These are phyloP conservation scores for Daldinia bambusicola DNA, from an alignment of 495 filamentous ascomycete species.

Conservation along the genomic window DNA sequence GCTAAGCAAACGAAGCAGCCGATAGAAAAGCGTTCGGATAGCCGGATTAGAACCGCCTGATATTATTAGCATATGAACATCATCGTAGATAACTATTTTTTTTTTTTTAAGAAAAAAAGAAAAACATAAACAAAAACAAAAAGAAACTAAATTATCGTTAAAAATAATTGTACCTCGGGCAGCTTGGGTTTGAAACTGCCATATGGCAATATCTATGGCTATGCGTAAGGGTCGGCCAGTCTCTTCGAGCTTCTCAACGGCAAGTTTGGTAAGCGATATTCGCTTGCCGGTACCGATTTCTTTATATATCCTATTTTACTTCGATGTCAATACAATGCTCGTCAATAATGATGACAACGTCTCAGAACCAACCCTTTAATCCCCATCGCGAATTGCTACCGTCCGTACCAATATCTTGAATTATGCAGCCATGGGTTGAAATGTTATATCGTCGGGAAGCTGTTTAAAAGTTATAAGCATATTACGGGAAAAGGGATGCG, in stretches of 20 bases:
- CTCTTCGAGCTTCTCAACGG: conserved; percentile 76
- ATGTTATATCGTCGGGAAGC: background rate
- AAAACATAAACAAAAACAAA: background rate
- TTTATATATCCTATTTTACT: conserved; percentile 75
- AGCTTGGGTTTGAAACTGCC: conserved; percentile 93
- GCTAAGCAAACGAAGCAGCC: conserved; percentile 82
- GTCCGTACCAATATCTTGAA: background rate
- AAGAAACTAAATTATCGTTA: background rate
- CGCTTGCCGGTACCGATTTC: conserved; percentile 86
- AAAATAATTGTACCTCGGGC: conserved; percentile 65
- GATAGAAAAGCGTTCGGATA: conserved; percentile 90
- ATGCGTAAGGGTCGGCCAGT: conserved; percentile 79
- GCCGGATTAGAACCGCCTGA: conserved; percentile 88
- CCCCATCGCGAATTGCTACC: conserved; percentile 59
- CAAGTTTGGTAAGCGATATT: conserved; percentile 83
- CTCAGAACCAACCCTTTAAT: conserved; percentile 64
- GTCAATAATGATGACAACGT: background rate
- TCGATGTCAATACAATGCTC: conserved; percentile 35
- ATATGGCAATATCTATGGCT: conserved; percentile 96
- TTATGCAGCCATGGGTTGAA: conserved; percentile 22
- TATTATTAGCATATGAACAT: conserved; percentile 6
- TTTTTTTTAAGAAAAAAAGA: too few species aligned
- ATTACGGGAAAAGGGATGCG: background rate
- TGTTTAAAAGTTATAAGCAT: background rate
- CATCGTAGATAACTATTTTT: background rate